Base-by-base conservation (phyloP, 2,329 filamentous ascomycete genomes). In the Sclerotiophoma versabilis region DNA sequence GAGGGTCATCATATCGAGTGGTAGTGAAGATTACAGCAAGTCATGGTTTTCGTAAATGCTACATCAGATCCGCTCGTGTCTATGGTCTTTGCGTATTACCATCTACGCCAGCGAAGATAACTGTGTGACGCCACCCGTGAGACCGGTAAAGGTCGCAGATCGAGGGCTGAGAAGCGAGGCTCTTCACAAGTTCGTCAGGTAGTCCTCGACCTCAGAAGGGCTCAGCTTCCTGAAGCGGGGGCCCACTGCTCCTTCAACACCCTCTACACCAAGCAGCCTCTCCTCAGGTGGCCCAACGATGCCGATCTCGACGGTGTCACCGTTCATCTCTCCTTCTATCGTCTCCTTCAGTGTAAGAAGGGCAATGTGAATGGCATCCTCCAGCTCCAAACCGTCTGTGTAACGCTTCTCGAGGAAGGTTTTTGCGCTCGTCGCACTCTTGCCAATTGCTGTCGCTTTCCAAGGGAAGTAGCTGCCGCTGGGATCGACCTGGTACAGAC, bases 391-490 rank as follows among this genome's bases (percentile, higher is more conserved):
- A 33, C 93, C 93, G 75, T 99, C 95, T 4, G 93, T 97, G 80
- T 98, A 99, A 79, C 95, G 85, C 88, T 99, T 99, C 84, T 99
- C 95, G 75, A 99, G 79, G 81, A 99, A 99, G 0, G 95, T 99
- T 87, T 99, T 99, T 50, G 95, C 95, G 71, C 92, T 96, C 33
- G 95, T 96, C 47, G 95, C 95, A 74, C 93, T 96, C 86, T 99
- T 99, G 72, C 95, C 95, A 72, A 99, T 99, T 46, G 95, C 95
- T 42, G 95, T 99, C 34, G 95, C 95, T 83, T 99, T 99, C 95
- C 95, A 99, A 4, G 95, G 95, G 77, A 97, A 99, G 77, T 99
- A 99, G 76, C 91, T 96, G 66, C 95, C 95, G 63, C 92, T 96
- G n/a, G 95, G 95, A 75, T 99, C 95, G 66, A 99, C 95, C 81